Evolutionary conservation across 225 moss, liverwort and hornwort species (phyloP).

Genomic region (Physcomitrellopsis africana): DNA sequence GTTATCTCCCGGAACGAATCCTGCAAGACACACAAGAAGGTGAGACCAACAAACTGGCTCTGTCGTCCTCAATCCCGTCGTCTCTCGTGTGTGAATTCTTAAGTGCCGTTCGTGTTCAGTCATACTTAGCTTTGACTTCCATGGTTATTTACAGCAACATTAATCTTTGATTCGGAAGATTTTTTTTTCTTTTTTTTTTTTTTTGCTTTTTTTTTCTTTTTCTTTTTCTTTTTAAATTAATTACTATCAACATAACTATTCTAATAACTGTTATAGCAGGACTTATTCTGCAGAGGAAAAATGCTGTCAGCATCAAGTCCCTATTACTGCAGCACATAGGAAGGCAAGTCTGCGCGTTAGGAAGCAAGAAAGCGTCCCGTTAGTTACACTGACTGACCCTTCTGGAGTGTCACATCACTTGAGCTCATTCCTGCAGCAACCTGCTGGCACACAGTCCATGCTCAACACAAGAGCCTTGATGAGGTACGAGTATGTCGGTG

Average conservation of each 20-base stretch:
- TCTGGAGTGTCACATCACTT: slow-evolving; percentile 57
- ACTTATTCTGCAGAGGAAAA: slow-evolving; percentile 12
- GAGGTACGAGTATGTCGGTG: slow-evolving; percentile 59
- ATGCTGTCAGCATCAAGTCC: slow-evolving; percentile 19
- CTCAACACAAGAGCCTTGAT: slow-evolving; percentile 61
- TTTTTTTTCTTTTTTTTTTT: too few relatives aligned
- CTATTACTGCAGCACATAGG: slow-evolving; percentile 30
- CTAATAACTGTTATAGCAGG: slow-evolving; percentile 21
- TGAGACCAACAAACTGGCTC: background rate
- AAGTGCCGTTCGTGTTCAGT: too few relatives aligned
- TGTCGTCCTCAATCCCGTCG: too few relatives aligned
- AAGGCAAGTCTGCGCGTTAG: slow-evolving; percentile 46
- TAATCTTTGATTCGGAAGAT: too few relatives aligned
- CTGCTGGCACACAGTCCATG: slow-evolving; percentile 67
- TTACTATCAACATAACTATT: too few relatives aligned
- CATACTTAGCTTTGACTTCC: too few relatives aligned
- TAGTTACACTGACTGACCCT: slow-evolving; percentile 55
- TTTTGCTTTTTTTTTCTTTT: too few relatives aligned
- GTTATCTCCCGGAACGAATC: slow-evolving; percentile 27
- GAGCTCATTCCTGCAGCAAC: slow-evolving; percentile 64
- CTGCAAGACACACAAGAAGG: slow-evolving; percentile 20
- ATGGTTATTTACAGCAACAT: too few relatives aligned
- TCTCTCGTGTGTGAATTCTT: too few relatives aligned
- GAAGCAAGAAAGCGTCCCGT: slow-evolving; percentile 49
- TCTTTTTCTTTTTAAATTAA: too few relatives aligned